Base-by-base conservation (phyloP, 495 filamentous ascomycete genomes). In the Lasiosphaeria miniovina region DNA sequence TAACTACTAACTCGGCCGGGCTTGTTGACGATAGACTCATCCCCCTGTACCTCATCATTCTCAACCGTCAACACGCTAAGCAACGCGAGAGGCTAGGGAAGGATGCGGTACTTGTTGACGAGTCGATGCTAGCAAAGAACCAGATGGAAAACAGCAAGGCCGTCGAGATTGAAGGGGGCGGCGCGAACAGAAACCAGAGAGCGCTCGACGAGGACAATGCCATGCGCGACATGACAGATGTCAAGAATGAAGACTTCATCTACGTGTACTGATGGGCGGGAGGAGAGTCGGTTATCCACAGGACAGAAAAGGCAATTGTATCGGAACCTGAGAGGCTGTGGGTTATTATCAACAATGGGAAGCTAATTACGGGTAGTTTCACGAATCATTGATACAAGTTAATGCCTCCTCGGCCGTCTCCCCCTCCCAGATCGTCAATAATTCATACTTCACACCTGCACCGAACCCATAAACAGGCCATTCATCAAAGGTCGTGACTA, bases 211-310 rank as follows among this genome's bases (percentile, higher is more conserved):
- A 79, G 24, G 77, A 78, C 17, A 79, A 80, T 58, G 79, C 76
- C 1, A 48, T 80, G 57, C 75, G 74, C n/a, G 81, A 84, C 61
- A 69, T 82, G 60, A 80, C 82, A 3, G 82, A 84, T 64, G 63
- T 75, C 64, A 68, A 73, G 61, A 84, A 86, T 40, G 83, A 84
- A 63, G 81, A 85, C 48, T 85, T 84, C 61, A 80, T 85, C 32
- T 84, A 81, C 64, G 82, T 86, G 17, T 84, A 83, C 54, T 84
- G 33, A 55, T 24, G 24, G 24, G 24, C 24, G 24, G 24, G 24
- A 24, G 24, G 24, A 24, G 24, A 24, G 24, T 24, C 2, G 24
- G 24, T 24, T 24, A 24, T 24, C 24, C 24, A 24, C 24, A 24
- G 24, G 24, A 24, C 24, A 24, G 24, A 24, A 24, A 24, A 24